Conservation (phyloP, 805 yeast genomes). For the Metschnikowia orientalis region DNA sequence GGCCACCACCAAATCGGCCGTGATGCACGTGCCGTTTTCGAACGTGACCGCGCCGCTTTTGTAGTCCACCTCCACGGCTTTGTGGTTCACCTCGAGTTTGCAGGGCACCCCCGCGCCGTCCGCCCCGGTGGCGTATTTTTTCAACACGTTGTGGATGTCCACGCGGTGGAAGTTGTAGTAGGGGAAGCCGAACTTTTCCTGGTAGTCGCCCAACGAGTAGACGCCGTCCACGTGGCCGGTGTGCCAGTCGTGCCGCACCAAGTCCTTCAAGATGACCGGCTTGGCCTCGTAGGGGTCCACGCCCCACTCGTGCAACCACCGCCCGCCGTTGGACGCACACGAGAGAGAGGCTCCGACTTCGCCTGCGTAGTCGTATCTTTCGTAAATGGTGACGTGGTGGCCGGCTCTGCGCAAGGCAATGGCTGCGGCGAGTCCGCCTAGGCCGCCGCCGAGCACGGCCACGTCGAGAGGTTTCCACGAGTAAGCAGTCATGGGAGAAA, state of each 20-base stretch:
- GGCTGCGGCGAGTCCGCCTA: slow-evolving; percentile 11
- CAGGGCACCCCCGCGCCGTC: slow-evolving; percentile 1
- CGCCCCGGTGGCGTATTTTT: slow-evolving; percentile 5
- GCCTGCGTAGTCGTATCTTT: slow-evolving; percentile 5
- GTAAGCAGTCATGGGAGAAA: background rate
- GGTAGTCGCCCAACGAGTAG: slow-evolving; percentile 26
- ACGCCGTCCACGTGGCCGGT: slow-evolving; percentile 20
- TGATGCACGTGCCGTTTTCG: slow-evolving; percentile 21
- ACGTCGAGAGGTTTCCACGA: slow-evolving; percentile 13
- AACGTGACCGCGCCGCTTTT: slow-evolving; percentile 13
- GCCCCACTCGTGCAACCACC: slow-evolving; percentile 24
- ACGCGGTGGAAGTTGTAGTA: slow-evolving; percentile 27
- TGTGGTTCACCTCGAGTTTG: slow-evolving; percentile 15
- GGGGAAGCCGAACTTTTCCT: slow-evolving; percentile 23
- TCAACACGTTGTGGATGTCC: slow-evolving; percentile 20
- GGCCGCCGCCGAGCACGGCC: slow-evolving; percentile 13
- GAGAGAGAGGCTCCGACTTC: slow-evolving; percentile 20
- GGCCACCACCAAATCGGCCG: slow-evolving; percentile 26
- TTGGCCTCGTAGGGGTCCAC: slow-evolving; percentile 20
- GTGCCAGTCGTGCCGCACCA: slow-evolving; percentile 22
- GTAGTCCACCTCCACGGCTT: slow-evolving; percentile 11
- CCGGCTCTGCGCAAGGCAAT: slow-evolving; percentile 10
- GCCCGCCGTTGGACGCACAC: slow-evolving; percentile 29
- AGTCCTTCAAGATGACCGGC: slow-evolving; percentile 22
- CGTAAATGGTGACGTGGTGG: slow-evolving; percentile 10